phyloP scores from a whole-genome alignment of 805 yeast genomes.

The Kockiozyma suomiensis region DNA sequence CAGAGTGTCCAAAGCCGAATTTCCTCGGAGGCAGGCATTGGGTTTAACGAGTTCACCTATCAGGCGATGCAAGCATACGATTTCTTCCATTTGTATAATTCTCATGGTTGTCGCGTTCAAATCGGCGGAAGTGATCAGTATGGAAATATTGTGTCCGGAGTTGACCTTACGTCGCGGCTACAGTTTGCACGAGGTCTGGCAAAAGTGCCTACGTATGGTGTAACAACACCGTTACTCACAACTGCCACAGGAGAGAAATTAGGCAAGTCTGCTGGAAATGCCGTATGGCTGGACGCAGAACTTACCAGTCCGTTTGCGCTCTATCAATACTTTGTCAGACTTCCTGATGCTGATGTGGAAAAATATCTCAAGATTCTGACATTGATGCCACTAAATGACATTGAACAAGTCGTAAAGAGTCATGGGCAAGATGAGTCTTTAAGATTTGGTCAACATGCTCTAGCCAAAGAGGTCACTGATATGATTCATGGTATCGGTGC shows the following conservation, averaged over 20 bases:
- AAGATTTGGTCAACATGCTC: slow-evolving; percentile 70
- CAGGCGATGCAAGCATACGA: slow-evolving; percentile 93
- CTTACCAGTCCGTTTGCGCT: slow-evolving; percentile 78
- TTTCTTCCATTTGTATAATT: slow-evolving; percentile 74
- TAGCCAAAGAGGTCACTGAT: slow-evolving; percentile 86
- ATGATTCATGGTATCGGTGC: slow-evolving; percentile 81
- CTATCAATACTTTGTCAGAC: slow-evolving; percentile 78
- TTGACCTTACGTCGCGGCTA: slow-evolving; percentile 76
- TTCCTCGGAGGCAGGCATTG: slow-evolving; percentile 70
- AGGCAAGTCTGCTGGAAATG: slow-evolving; percentile 97
- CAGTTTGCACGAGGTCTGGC: slow-evolving; percentile 33
- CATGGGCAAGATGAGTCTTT: slow-evolving; percentile 64
- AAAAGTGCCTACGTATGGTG: slow-evolving; percentile 56
- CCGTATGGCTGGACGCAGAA: slow-evolving; percentile 78
- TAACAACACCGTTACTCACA: slow-evolving; percentile 88
- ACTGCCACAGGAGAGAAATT: slow-evolving; percentile 90
- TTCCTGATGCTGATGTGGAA: slow-evolving; percentile 74
- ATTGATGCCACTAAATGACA: slow-evolving; percentile 64
- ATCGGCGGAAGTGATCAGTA: slow-evolving; percentile 97
- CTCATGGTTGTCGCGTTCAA: slow-evolving; percentile 66
- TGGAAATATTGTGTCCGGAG: slow-evolving; percentile 97
- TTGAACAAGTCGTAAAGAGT: slow-evolving; percentile 53
- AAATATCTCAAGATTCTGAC: slow-evolving; percentile 77
- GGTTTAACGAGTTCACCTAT: slow-evolving; percentile 92
- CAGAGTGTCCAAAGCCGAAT: slow-evolving; percentile 83